A percentile compares a stretch with the other conserved stretches of the same genome.
Conservation (phyloP, 1,139 yeast species). For the Debaryomyces fabryi region DNA sequence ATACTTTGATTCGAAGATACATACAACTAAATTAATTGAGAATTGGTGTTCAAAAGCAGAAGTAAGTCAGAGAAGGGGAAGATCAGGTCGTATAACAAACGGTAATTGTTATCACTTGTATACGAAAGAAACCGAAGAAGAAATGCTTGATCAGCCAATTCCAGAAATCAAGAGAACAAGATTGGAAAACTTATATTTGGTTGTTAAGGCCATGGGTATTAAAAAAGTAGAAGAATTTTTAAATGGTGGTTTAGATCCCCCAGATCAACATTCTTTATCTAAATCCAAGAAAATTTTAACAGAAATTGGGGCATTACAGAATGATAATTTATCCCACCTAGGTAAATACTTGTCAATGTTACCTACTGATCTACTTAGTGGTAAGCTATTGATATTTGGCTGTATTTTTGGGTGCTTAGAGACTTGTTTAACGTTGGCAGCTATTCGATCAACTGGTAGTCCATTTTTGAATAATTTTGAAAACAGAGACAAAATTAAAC, state of each 20-base stretch:
- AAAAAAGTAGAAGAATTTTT: constrained; percentile 69
- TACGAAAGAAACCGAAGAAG: constrained; percentile 59
- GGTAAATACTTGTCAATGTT: constrained; percentile 82
- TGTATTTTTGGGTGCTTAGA: constrained; percentile 86
- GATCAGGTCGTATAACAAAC: constrained; percentile 93
- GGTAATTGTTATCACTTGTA: constrained; percentile 85
- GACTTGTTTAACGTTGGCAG: constrained; percentile 70
- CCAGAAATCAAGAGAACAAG: constrained; percentile 90
- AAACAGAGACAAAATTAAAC: constrained; percentile 63
- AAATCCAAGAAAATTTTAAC: constrained; percentile 64
- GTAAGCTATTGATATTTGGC: constrained; percentile 77
- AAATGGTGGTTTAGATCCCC: constrained; percentile 80
- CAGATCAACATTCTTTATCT: constrained; percentile 57
- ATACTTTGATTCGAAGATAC: constrained; percentile 65
- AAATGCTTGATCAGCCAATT: constrained; percentile 71
- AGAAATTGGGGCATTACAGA: constrained; percentile 70
- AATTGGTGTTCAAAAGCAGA: constrained; percentile 92
- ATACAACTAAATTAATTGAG: constrained; percentile 74
- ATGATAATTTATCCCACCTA: constrained; percentile 65
- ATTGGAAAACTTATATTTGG: constrained; percentile 76
- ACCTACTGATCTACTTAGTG: constrained; percentile 86
- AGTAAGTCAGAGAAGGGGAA: constrained; percentile 90
- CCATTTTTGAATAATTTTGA: constrained; percentile 71
- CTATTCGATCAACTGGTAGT: constrained; percentile 70
- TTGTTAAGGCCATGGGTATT: constrained; percentile 89